Evolutionary conservation across 176 grass and related monocot genomes (phyloP).

Genomic region (Raddia guianensis): DNA sequence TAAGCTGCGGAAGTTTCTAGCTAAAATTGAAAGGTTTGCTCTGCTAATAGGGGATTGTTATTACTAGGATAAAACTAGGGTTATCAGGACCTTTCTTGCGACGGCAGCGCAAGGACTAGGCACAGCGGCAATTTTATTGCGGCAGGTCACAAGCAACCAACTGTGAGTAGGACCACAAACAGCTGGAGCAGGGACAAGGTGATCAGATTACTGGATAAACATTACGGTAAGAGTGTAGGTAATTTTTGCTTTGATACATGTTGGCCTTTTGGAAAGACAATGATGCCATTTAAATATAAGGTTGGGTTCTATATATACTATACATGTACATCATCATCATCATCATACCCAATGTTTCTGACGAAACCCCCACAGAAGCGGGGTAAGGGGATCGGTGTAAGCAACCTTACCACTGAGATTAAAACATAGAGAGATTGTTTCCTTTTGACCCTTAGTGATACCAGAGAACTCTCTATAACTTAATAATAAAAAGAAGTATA

Average conservation of each 20-base stretch:
- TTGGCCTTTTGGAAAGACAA: neutral
- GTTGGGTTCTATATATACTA: neutral
- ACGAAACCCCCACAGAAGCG: no score
- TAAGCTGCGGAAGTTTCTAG: no score
- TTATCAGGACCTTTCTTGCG: neutral
- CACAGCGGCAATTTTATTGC: neutral
- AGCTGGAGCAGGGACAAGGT: neutral
- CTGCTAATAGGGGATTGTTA: no score
- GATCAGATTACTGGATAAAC: neutral
- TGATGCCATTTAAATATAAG: neutral
- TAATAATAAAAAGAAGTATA: no score
- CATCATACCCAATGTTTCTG: no score
- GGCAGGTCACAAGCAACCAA: neutral
- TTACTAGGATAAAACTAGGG: neutral
- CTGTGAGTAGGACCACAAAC: neutral
- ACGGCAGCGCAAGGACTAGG: neutral
- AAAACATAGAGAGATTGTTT: no score
- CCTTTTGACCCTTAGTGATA: no score
- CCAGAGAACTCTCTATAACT: no score
- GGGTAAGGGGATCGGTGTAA: no score
- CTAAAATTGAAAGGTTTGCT: no score
- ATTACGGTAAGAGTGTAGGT: neutral
- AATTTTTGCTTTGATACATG: neutral
- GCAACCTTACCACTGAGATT: no score
- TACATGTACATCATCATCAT: neutral